Conservation (phyloP, 2,329 filamentous ascomycete genomes). For the Beauveria scarabaeidicola region DNA sequence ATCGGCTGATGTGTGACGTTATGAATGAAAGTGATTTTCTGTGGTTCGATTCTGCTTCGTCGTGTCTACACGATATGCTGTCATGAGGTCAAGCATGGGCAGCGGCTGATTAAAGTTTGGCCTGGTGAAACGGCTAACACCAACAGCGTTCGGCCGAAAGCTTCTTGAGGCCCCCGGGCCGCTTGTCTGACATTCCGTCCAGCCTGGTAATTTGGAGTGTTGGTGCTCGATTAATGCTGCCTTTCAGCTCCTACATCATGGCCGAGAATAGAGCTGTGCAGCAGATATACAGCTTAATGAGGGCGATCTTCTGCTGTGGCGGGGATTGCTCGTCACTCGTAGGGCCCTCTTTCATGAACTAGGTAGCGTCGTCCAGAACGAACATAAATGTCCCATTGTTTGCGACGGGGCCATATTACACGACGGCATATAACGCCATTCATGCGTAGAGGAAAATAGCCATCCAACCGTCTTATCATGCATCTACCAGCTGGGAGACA, state of each 20-base stretch:
- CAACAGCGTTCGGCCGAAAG: neutral
- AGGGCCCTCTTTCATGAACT: neutral
- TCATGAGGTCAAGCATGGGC: neutral
- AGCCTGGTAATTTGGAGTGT: no score
- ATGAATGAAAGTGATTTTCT: neutral
- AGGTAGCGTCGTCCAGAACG: neutral
- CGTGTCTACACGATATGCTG: neutral
- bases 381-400: neutral
- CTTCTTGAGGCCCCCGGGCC: neutral
- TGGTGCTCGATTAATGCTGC: no score
- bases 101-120: neutral
- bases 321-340: neutral
- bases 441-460: neutral
- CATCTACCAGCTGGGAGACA: neutral
- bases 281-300: no score
- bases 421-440: neutral
- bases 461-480: neutral
- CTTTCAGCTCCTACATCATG: neutral
- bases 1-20: slow-evolving; percentile 4
- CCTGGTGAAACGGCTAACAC: neutral
- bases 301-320: no score
- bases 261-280: neutral
- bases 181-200: neutral
- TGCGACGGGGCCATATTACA: neutral
- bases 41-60: neutral